Percentiles rank a stretch among this genome's conserved stretches.
phyloP scores from a whole-genome alignment of 2,329 filamentous ascomycete species.

The Sarocladium strictum region DNA sequence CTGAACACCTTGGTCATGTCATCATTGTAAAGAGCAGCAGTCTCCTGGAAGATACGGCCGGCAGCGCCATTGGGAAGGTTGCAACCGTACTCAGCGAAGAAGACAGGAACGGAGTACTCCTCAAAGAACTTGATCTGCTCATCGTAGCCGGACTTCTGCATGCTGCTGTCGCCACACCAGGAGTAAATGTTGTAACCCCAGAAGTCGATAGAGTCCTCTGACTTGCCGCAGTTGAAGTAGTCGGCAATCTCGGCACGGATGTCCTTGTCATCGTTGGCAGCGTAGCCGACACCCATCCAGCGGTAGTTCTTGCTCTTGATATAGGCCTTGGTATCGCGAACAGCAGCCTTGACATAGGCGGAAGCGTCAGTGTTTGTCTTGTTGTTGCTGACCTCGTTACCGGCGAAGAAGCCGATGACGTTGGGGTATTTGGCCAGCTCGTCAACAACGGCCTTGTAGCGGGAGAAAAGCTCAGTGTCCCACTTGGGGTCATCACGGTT shows the following conservation, averaged over 20 bases:
- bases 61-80: constrained; percentile 55
- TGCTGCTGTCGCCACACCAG: constrained; percentile 87
- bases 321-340: constrained; percentile 92
- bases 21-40: constrained; percentile 68
- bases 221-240: constrained; percentile 86
- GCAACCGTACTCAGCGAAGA: constrained; percentile 99
- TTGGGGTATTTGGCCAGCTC: constrained; percentile 78
- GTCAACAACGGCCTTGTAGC: constrained; percentile 83
- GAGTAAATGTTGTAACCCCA: constrained; percentile 99
- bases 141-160: constrained; percentile 70
- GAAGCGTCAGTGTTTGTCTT: constrained; percentile 83
- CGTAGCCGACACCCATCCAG: constrained; percentile 85
- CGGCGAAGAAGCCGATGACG: constrained; percentile 94
- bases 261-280: constrained; percentile 83
- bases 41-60: constrained; percentile 79
- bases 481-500: constrained; percentile 73
- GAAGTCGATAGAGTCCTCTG: constrained; percentile 74
- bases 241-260: constrained; percentile 78
- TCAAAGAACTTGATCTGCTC: constrained; percentile 80
- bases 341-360: constrained; percentile 94
- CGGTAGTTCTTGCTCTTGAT: constrained; percentile 78
- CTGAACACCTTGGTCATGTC: constrained; percentile 86
- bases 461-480: constrained; percentile 70
- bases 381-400: constrained; percentile 93
- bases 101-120: constrained; percentile 86